These are phyloP conservation scores for Fraxinus velutina DNA, from an alignment of 305 asterid genomes.

Conservation along the genomic window DNA sequence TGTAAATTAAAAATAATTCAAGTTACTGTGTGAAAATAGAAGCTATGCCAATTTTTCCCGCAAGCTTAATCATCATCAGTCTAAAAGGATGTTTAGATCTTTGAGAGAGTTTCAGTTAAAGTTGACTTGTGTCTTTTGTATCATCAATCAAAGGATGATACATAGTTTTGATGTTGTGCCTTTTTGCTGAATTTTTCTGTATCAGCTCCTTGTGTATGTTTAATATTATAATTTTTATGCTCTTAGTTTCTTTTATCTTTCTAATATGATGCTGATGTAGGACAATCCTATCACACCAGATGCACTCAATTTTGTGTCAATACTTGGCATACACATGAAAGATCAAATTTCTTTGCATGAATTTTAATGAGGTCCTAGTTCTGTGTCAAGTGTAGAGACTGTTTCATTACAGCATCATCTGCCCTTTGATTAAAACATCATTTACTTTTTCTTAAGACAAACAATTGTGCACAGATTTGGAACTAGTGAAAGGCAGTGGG, in stretches of 20 bases:
- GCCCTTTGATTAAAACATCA: background rate
- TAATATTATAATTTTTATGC: background rate
- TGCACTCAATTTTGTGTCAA: background rate
- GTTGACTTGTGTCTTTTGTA: background rate
- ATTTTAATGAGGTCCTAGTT: background rate
- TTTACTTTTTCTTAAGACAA: background rate
- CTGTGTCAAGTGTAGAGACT: background rate
- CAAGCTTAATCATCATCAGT: background rate
- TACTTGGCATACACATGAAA: background rate
- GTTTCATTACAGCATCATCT: background rate
- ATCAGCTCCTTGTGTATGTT: background rate
- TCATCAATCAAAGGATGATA: background rate
- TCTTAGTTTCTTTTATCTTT: background rate
- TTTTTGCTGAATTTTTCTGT: background rate
- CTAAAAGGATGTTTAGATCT: background rate
- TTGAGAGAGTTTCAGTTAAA: background rate
- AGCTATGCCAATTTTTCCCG: background rate
- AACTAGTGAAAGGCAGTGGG: constrained; percentile 97
- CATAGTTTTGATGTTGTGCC: background rate
- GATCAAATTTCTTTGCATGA: background rate
- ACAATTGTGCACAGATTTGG: constrained; percentile 69
- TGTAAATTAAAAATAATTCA: background rate
- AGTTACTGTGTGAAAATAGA: background rate
- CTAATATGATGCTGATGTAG: background rate
- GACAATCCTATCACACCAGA: background rate